Base-by-base conservation (phyloP, 2,329 filamentous ascomycete genomes). In the Trichoderma sp. region DNA sequence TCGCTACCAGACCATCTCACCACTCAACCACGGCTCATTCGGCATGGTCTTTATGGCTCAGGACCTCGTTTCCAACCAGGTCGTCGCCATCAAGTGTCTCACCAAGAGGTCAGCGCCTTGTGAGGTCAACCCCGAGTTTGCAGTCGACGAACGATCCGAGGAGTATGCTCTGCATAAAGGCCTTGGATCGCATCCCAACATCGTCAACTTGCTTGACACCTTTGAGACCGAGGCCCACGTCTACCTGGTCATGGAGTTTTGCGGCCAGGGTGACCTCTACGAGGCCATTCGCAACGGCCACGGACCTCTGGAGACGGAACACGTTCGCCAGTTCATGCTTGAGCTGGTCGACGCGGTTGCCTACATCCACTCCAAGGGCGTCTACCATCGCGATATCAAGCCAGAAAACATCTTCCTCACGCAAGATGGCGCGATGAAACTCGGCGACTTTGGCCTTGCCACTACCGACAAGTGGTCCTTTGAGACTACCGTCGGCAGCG, bases 381-480 rank as follows among this genome's bases (percentile, higher is more conserved):
- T 98, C 77, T 97, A 94, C 79, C 96, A 99, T 78, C 92, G 96
- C 71, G 96, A 99, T 80, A 97, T 99, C 87, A 99, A 99, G 84
- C 96, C 96, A 0, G 96, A 99, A 86, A 99, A 99, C 84, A 97
- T 99, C 80, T 98, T 99, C 80, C 86, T 99, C 72, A 92, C 90
- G 69, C 88, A 94, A 70, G 88, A 91, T 73, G 95, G 95, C 66
- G 87, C 90, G 49, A 92, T 98, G 91, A 99, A 99, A 83, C 89
- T 99, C 43, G 96, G 96, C 76, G 96, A 99, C 80, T 97, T 98
- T 78, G 96, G 96, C 66, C 85, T 99, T 71, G 94, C 94, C 63
- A 97, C 95, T 13, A 92, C 89, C 7, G 93, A 97, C 71, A 85
- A 89, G 74, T 97, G 93, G 94, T 96, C 93, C 28, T 91, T 91